These are phyloP conservation scores for Diaporthe helianthi DNA, from an alignment of 2,329 filamentous ascomycete species.

Conservation along the genomic window DNA sequence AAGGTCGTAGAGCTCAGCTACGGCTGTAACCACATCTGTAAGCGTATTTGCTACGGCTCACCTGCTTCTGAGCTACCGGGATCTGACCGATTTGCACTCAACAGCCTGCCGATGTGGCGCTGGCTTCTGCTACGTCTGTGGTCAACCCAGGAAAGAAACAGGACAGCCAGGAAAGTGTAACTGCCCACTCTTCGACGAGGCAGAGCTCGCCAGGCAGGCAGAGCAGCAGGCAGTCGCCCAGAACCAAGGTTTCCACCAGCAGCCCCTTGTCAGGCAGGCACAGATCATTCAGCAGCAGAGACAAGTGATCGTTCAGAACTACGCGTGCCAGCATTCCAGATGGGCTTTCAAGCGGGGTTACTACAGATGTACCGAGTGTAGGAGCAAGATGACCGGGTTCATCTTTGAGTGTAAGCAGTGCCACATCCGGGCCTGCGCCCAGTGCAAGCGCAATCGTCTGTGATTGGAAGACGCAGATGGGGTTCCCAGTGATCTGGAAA, in stretches of 20 bases:
- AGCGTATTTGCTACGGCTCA: constrained; percentile 39
- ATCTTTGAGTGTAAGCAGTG: background rate
- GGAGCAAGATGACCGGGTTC: background rate
- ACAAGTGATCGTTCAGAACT: background rate
- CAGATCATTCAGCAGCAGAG: background rate
- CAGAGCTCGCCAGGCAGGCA: background rate
- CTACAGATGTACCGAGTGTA: background rate
- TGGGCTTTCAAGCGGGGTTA: background rate
- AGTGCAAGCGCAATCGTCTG: background rate
- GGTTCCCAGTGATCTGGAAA: too few relatives aligned
- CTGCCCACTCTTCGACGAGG: background rate
- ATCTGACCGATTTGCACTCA: background rate
- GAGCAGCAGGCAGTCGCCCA: background rate
- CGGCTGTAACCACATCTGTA: constrained; percentile 67
- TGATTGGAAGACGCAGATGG: too few relatives aligned
- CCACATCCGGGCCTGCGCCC: background rate
- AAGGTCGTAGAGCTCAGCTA: constrained; percentile 55
- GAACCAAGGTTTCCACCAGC: background rate
- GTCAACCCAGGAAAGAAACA: constrained; percentile 46
- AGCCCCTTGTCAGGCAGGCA: background rate
- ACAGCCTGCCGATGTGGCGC: constrained; percentile 53
- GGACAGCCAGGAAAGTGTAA: constrained; percentile 36
- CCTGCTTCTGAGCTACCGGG: background rate
- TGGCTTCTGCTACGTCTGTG: constrained; percentile 60
- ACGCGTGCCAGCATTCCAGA: background rate